Conservation (phyloP, 2,329 filamentous ascomycete genomes). For the Diaporthe sp. region DNA sequence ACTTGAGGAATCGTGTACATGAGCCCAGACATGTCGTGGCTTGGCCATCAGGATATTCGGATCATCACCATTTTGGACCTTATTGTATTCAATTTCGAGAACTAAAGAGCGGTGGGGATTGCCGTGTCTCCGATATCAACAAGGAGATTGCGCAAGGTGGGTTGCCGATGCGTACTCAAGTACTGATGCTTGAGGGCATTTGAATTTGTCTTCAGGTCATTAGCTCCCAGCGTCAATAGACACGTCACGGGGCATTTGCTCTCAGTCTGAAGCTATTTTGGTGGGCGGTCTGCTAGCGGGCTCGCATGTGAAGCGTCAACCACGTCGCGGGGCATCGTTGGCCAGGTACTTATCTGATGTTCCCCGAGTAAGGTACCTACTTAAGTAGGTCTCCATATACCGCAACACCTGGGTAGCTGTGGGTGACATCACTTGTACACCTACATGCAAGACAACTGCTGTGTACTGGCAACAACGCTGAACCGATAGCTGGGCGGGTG, state of each 20-base stretch:
- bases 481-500: background rate
- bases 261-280: background rate
- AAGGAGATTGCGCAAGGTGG: slow-evolving; percentile 18
- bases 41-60: background rate
- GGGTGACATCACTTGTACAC: slow-evolving; percentile 16
- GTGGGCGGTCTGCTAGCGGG: background rate
- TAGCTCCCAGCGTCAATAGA: background rate
- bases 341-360: background rate
- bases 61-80: background rate
- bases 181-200: background rate
- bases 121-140: background rate
- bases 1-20: background rate
- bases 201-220: background rate
- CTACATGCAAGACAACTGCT: background rate
- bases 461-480: background rate
- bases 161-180: background rate
- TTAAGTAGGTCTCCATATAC: background rate
- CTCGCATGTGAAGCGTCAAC: background rate
- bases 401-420: background rate
- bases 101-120: slow-evolving; percentile 3
- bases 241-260: background rate
- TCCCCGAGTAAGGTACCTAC: background rate
- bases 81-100: slow-evolving; percentile 14
- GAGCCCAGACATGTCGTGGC: background rate
- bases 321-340: slow-evolving; percentile 12